Evolutionary conservation across 1,284 basidiomycete species (phyloP).

Genomic region (Singerocomus inundabilis): DNA sequence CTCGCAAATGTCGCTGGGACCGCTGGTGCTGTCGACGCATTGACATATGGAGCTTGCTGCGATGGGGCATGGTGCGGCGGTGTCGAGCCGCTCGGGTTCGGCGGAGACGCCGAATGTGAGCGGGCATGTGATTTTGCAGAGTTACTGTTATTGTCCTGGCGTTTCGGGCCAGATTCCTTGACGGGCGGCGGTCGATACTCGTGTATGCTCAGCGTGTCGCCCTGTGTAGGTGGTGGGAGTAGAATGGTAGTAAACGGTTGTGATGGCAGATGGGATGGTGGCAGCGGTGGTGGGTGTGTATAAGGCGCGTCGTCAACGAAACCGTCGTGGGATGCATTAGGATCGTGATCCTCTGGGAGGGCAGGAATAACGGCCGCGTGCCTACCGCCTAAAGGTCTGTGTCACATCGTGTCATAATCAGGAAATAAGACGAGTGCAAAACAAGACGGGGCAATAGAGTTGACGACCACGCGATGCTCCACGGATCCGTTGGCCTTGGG

Average conservation of each 20-base stretch:
- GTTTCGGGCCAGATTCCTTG: slow-evolving; percentile 24
- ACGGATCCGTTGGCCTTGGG: slow-evolving; percentile 9
- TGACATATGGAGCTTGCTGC: slow-evolving; percentile 21
- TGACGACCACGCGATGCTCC: slow-evolving; percentile 10
- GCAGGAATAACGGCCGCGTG: slow-evolving; percentile 77
- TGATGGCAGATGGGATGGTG: slow-evolving; percentile 18
- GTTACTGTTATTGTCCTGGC: slow-evolving; percentile 14
- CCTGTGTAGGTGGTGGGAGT: slow-evolving; percentile 27
- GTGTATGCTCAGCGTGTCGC: slow-evolving; percentile 33
- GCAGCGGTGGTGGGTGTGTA: slow-evolving; percentile 17
- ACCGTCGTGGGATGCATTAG: slow-evolving; percentile 39
- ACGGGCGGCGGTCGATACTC: slow-evolving; percentile 31
- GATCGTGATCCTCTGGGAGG: slow-evolving; percentile 67
- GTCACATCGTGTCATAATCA: slow-evolving; percentile 36
- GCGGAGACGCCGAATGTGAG: slow-evolving; percentile 22
- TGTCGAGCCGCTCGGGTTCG: slow-evolving; percentile 4
- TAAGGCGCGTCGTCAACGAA: slow-evolving; percentile 29
- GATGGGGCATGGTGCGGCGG: neutral
- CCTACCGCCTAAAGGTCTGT: slow-evolving; percentile 68
- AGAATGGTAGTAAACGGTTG: slow-evolving; percentile 34
- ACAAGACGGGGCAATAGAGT: slow-evolving; percentile 23
- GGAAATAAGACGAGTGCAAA: slow-evolving; percentile 27
- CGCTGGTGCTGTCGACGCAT: slow-evolving; percentile 17
- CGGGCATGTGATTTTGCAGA: slow-evolving; percentile 10
- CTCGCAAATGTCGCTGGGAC: slow-evolving; percentile 54